Evolutionary conservation across 2,329 filamentous ascomycete genomes (phyloP).

Genomic region (Trematosphaeria pertusa): DNA sequence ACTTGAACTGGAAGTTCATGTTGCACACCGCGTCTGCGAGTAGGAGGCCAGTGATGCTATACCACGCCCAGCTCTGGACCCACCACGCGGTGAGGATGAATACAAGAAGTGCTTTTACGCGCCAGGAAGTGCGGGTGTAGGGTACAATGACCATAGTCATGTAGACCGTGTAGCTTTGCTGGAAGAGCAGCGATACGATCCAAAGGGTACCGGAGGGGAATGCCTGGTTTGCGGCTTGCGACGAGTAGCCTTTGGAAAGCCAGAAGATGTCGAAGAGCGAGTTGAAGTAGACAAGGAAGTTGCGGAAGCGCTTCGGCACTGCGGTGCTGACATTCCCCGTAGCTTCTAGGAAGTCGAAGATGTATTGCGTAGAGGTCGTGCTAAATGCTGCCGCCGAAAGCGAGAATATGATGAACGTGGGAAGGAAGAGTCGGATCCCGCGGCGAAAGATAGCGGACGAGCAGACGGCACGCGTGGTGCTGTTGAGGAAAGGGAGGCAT

Average conservation of each 20-base stretch:
- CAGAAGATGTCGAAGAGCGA: constrained; percentile 57
- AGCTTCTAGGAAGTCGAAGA: constrained; percentile 46
- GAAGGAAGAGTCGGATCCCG: constrained; percentile 51
- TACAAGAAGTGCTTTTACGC: constrained; percentile 46
- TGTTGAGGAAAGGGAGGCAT: constrained; percentile 51
- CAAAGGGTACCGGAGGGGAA: constrained; percentile 57
- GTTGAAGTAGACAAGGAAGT: constrained; percentile 54
- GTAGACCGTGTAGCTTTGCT: constrained; percentile 57
- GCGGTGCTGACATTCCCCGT: constrained; percentile 49
- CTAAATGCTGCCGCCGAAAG: constrained; percentile 49
- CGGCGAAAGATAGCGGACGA: constrained; percentile 53
- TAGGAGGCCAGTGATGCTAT: constrained; percentile 57
- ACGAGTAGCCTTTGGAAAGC: constrained; percentile 47
- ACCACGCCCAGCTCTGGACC: constrained; percentile 58
- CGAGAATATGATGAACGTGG: constrained; percentile 50
- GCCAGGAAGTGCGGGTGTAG: constrained; percentile 51
- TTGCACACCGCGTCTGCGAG: constrained; percentile 52
- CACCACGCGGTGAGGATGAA: constrained; percentile 56
- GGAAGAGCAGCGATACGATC: constrained; percentile 54
- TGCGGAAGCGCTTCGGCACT: constrained; percentile 44
- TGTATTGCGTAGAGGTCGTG: constrained; percentile 36
- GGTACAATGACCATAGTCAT: constrained; percentile 58
- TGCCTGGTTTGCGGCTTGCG: constrained; percentile 50
- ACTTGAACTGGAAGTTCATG: constrained; percentile 47
- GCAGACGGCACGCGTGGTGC: constrained; percentile 43